A percentile compares a stretch with the other conserved stretches of the same genome.
Evolutionary conservation across 371 early-diverging fungal genomes (phyloP).

Genomic region (Mucor velutinosus): DNA sequence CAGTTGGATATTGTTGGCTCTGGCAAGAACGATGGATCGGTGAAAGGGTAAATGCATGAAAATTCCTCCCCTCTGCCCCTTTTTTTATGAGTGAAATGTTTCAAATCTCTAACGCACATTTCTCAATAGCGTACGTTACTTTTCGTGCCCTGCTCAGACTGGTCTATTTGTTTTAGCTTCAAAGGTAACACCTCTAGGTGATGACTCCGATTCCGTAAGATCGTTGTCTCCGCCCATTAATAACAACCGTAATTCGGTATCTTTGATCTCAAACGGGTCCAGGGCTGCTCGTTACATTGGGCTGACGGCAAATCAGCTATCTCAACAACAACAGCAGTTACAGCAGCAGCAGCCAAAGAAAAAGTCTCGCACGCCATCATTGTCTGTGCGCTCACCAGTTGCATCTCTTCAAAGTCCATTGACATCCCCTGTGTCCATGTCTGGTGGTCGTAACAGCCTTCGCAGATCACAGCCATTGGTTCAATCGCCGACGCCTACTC

Average conservation of each 20-base stretch:
- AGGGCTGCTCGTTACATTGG: slow-evolving; percentile 64
- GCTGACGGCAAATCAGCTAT: slow-evolving; percentile 61
- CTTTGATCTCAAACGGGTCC: slow-evolving; percentile 56
- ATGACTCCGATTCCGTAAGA: slow-evolving; percentile 31
- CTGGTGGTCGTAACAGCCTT: slow-evolving; percentile 11
- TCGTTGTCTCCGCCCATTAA: slow-evolving; percentile 37
- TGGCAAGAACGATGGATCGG: slow-evolving; percentile 79
- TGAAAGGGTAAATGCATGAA: slow-evolving; percentile 56
- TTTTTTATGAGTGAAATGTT: background rate
- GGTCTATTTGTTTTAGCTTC: slow-evolving; percentile 33
- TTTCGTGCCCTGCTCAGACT: slow-evolving; percentile 33
- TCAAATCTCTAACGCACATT: background rate
- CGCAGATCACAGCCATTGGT: slow-evolving; percentile 15
- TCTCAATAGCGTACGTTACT: slow-evolving; percentile 27
- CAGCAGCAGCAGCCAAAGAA: slow-evolving; percentile 25
- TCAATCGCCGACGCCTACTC: slow-evolving; percentile 20
- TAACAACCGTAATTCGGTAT: slow-evolving; percentile 22
- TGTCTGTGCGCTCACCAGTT: slow-evolving; percentile 10
- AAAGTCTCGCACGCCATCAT: slow-evolving; percentile 13
- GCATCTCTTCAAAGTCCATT: slow-evolving; percentile 20
- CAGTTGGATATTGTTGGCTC: slow-evolving; percentile 67
- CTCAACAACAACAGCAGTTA: slow-evolving; percentile 35
- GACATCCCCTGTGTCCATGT: slow-evolving; percentile 18
- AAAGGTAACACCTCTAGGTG: slow-evolving; percentile 33
- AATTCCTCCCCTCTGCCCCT: background rate